A percentile compares a stretch with the other conserved stretches of the same genome.
phyloP scores from a whole-genome alignment of 2,329 filamentous ascomycete genomes.

The Cercospora canescens region DNA sequence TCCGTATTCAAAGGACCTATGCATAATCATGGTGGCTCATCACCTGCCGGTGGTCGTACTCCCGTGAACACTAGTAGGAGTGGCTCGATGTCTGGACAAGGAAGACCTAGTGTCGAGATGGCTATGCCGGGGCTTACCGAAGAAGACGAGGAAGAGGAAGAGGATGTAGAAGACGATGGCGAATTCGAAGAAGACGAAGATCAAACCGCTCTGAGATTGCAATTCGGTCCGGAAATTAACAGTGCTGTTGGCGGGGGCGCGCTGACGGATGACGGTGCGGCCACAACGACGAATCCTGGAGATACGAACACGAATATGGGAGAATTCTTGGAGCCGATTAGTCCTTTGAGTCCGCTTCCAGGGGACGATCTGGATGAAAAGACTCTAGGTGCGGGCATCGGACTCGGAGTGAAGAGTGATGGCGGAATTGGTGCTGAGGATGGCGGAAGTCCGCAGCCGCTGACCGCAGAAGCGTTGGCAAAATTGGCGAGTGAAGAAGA shows the following conservation, averaged over 20 bases:
- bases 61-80: conserved; percentile 13
- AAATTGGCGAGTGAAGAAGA: conserved; percentile 30
- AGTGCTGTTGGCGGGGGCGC: not conserved
- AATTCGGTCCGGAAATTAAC: conserved; percentile 30
- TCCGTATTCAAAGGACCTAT: conserved; percentile 81
- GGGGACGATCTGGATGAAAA: not conserved
- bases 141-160: conserved; percentile 33
- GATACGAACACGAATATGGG: not conserved
- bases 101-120: conserved; percentile 71
- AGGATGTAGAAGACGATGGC: conserved; percentile 33
- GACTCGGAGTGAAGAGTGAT: conserved; percentile 13
- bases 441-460: conserved; percentile 18
- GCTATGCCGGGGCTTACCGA: conserved; percentile 53
- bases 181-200: conserved; percentile 30
- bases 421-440: not conserved
- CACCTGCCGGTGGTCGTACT: conserved; percentile 7
- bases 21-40: conserved; percentile 44
- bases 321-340: conserved; percentile 15
- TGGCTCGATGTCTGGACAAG: conserved; percentile 60
- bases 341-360: conserved; percentile 20
- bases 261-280: conserved; percentile 8
- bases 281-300: not conserved
- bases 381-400: not conserved
- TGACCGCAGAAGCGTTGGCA: conserved; percentile 35
- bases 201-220: conserved; percentile 30